Percentiles rank a stretch among this genome's conserved stretches.
phyloP scores from a whole-genome alignment of 768 basidiomycete species.

The Pleurotus tuber-regium region DNA sequence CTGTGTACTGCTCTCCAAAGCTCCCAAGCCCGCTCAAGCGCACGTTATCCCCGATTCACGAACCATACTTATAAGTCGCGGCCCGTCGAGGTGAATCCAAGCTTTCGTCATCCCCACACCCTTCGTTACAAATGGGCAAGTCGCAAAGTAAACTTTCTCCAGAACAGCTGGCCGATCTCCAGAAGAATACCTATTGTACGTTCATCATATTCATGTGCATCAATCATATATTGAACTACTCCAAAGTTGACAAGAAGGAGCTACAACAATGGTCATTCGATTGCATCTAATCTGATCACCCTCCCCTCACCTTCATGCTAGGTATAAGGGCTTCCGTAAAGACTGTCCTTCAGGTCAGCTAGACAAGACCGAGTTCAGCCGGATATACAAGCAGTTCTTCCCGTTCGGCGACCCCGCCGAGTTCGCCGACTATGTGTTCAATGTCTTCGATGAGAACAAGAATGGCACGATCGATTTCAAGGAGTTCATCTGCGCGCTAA shows the following conservation, averaged over 20 bases:
- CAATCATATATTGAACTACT: too few relatives aligned
- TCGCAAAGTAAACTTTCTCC: slow-evolving; percentile 93
- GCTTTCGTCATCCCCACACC: slow-evolving; percentile 4
- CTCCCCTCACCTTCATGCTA: slow-evolving; percentile 29
- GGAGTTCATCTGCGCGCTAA: slow-evolving; percentile 97
- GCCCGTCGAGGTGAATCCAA: neutral
- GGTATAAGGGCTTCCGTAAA: slow-evolving; percentile 99
- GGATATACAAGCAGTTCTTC: slow-evolving; percentile 99
- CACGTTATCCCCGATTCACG: too few relatives aligned
- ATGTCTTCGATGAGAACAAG: slow-evolving; percentile 93
- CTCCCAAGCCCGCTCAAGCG: too few relatives aligned
- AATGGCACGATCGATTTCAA: slow-evolving; percentile 99
- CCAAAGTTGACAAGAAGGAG: slow-evolving; percentile 90
- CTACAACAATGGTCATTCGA: slow-evolving; percentile 82
- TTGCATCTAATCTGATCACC: slow-evolving; percentile 11
- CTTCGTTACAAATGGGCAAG: slow-evolving; percentile 76
- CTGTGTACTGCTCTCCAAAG: neutral
- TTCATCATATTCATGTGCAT: too few relatives aligned
- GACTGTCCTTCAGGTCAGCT: slow-evolving; percentile 97
- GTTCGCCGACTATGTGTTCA: slow-evolving; percentile 98
- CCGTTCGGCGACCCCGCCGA: slow-evolving; percentile 97
- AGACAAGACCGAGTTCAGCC: slow-evolving; percentile 92
- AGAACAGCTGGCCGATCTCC: slow-evolving; percentile 91
- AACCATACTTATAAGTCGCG: neutral
- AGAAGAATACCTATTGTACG: slow-evolving; percentile 97